Conservation (phyloP, 2,329 filamentous ascomycete species). For the Penicillium sp. region DNA sequence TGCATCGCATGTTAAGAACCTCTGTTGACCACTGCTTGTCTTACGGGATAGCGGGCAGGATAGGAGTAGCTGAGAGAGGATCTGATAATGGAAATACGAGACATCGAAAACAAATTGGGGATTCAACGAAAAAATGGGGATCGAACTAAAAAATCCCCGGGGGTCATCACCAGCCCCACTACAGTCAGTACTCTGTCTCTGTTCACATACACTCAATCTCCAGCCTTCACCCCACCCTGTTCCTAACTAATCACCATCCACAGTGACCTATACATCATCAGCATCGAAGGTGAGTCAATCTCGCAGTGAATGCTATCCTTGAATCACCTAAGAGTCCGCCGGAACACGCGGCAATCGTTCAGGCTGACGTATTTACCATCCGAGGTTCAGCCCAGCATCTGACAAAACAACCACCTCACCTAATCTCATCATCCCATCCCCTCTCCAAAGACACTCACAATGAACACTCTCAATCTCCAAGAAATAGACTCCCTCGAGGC, state of each 20-base stretch:
- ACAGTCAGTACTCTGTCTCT: too few relatives aligned
- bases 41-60: too few relatives aligned
- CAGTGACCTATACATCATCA: background rate
- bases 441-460: slow-evolving; percentile 12
- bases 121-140: too few relatives aligned
- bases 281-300: background rate
- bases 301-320: background rate
- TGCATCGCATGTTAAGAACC: too few relatives aligned
- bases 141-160: too few relatives aligned
- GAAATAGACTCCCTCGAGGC: slow-evolving; percentile 58
- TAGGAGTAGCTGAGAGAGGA: too few relatives aligned
- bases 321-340: background rate
- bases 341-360: background rate
- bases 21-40: too few relatives aligned
- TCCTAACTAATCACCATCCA: background rate
- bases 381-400: background rate
- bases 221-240: background rate
- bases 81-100: too few relatives aligned
- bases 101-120: too few relatives aligned
- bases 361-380: slow-evolving; percentile 5
- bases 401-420: background rate
- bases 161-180: background rate
- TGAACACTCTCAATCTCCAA: slow-evolving; percentile 34
- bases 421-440: background rate
- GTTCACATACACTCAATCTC: background rate